These are phyloP conservation scores for Tricholomella constricta DNA, from an alignment of 768 basidiomycete genomes.

Conservation along the genomic window DNA sequence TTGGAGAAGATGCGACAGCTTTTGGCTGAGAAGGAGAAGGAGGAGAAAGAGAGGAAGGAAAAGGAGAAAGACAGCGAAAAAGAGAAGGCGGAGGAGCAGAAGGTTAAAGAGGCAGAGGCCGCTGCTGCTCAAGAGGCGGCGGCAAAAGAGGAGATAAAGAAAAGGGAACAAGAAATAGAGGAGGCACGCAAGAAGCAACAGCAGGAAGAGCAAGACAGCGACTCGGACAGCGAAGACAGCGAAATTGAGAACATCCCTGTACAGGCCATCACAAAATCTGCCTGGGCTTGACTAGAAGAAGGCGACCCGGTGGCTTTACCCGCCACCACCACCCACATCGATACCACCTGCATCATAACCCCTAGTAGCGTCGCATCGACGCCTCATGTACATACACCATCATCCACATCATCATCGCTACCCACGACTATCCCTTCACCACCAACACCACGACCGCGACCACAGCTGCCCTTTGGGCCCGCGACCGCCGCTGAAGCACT, in stretches of 20 bases:
- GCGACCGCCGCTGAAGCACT: conserved; percentile 17
- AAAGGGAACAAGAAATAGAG: conserved; percentile 26
- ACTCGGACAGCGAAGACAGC: conserved; percentile 39
- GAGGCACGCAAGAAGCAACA: conserved; percentile 23
- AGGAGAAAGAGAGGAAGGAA: conserved; percentile 42
- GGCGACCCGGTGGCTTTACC: conserved; percentile 2
- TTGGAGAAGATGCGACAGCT: conserved; percentile 53
- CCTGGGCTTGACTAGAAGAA: conserved; percentile 24
- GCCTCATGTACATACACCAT: conserved; percentile 11
- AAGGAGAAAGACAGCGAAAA: conserved; percentile 28
- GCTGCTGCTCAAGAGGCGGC: conserved; percentile 32
- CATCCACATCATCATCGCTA: conserved; percentile 5
- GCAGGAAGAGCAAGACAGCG: conserved; percentile 29
- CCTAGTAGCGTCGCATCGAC: conserved; percentile 4
- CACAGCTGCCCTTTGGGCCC: conserved; percentile 15
- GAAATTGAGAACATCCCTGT: conserved; percentile 43
- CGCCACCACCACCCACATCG: neutral
- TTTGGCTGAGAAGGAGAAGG: conserved; percentile 55
- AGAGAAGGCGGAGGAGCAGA: conserved; percentile 24
- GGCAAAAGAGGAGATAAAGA: conserved; percentile 26
- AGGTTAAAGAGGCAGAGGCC: conserved; percentile 22
- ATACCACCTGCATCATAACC: conserved; percentile 20
- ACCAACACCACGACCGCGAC: conserved; percentile 7
- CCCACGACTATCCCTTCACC: conserved; percentile 2
- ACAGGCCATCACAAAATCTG: conserved; percentile 22